Evolutionary conservation across 192 early-diverging fungal genomes (phyloP), one percentile per base, ranked within the genome.

Genomic region (Umbelopsis isabellina): DNA sequence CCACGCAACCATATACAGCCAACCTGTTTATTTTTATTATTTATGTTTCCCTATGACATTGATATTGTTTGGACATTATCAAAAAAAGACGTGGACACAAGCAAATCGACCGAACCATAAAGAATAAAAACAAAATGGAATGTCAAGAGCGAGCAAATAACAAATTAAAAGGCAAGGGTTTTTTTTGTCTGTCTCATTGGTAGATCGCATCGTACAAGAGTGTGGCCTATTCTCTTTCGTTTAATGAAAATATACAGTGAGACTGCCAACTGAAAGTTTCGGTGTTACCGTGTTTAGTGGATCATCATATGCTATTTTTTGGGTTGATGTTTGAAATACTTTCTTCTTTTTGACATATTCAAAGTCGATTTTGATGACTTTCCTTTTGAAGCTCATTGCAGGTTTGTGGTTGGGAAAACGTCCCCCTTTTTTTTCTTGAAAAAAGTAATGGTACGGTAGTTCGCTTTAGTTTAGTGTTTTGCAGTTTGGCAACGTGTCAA

Each of bases 381-480:
- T 27, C 55, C 55, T 61, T 18, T n/a, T 61, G 18, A 35, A 25
- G 27, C 13, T 6, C 11, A 18, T 61, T 61, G 55, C 55, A 61
- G 55, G 13, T 33, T 61, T 61, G 55, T 61, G 55, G 55, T 61
- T 61, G 55, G 55, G 55, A 61, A 61, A 61, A 61, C 37, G 6
- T 41, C 10, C 37, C 37, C 37, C 37, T 41, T 41, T 41, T 41
- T 10, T 41, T 9, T 1, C 0, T 9, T 9, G 10, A 5, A 41
- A 6, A 41, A 41, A 41, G 6, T 9, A 6, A 41, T 41, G 3
- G 3, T 41, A 41, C 37, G 7, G 7, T 9, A 1, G 37, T 41
- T 41, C 37, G 37, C 37, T 41, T 41, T 41, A 41, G 37, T 41
- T 41, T 41, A 41, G 37, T 41, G 2, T 41, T 41, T 41, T 41